A percentile compares a stretch with the other conserved stretches of the same genome.
Conservation (phyloP, 768 basidiomycete species). For the Saitozyma podzolica region DNA sequence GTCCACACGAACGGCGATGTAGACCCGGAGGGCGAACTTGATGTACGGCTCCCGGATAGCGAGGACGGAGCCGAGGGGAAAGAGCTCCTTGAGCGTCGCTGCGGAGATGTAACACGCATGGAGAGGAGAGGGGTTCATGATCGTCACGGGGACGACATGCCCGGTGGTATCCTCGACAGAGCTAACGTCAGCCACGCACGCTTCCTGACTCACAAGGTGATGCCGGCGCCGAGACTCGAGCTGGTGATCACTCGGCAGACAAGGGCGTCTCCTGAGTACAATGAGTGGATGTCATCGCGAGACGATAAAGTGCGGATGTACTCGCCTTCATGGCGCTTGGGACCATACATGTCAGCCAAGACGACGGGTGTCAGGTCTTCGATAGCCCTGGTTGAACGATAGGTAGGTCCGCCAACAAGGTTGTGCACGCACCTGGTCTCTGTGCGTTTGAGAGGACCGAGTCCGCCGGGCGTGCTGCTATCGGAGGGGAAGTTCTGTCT, state of each 20-base stretch:
- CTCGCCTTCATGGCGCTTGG: not conserved
- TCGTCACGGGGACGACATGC: not conserved
- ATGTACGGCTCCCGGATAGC: constrained; percentile 12
- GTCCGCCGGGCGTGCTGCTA: no score
- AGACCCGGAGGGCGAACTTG: not conserved
- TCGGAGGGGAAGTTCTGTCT: no score
- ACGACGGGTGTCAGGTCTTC: not conserved
- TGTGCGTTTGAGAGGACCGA: no score
- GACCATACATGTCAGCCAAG: not conserved
- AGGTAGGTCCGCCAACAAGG: not conserved
- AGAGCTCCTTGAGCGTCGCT: not conserved
- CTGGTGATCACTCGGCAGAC: constrained; percentile 6
- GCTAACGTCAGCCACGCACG: not conserved
- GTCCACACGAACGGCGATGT: not conserved
- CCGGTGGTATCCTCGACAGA: constrained; percentile 5
- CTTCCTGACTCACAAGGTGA: constrained; percentile 5
- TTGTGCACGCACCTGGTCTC: no score
- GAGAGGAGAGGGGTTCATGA: not conserved
- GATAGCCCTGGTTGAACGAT: not conserved
- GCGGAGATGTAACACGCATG: not conserved
- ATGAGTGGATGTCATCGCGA: no score
- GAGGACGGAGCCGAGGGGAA: constrained; percentile 3
- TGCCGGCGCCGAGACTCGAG: not conserved
- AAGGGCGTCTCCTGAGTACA: constrained; percentile 1
- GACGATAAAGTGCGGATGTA: no score